phyloP scores from a whole-genome alignment of 2,329 filamentous ascomycete genomes.

The Ilyonectria robusta region DNA sequence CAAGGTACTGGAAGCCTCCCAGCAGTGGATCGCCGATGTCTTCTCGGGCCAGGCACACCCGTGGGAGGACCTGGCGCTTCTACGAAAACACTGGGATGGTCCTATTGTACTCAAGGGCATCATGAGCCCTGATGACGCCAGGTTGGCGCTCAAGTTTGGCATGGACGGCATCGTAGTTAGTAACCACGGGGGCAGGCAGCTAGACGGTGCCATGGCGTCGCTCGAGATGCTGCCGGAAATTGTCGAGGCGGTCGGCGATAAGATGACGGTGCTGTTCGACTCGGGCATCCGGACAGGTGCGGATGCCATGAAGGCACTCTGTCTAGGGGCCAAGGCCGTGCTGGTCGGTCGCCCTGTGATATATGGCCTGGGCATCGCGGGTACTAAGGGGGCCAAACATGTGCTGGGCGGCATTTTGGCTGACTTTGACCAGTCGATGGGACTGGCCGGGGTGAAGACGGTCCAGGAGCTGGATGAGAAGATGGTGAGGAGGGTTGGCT shows the following conservation, averaged over 20 bases:
- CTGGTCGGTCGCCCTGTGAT: slow-evolving; percentile 60
- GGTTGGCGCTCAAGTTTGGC: slow-evolving; percentile 54
- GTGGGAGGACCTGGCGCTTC: slow-evolving; percentile 73
- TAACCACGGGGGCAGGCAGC: slow-evolving; percentile 60
- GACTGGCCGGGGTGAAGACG: not conserved
- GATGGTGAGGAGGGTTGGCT: not conserved
- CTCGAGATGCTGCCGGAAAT: slow-evolving; percentile 67
- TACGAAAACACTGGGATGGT: slow-evolving; percentile 73
- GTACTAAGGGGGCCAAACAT: slow-evolving; percentile 68
- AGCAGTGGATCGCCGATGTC: slow-evolving; percentile 44
- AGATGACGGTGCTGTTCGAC: slow-evolving; percentile 69
- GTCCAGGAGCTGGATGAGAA: not conserved
- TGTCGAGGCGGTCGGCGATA: slow-evolving; percentile 69
- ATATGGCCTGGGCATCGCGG: slow-evolving; percentile 54
- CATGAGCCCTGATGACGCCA: slow-evolving; percentile 57
- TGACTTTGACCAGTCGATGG: slow-evolving; percentile 55
- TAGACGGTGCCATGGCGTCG: slow-evolving; percentile 59
- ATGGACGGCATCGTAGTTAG: slow-evolving; percentile 58
- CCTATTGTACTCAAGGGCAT: slow-evolving; percentile 60
- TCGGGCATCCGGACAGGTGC: slow-evolving; percentile 58
- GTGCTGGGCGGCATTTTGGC: slow-evolving; percentile 59
- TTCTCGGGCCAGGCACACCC: slow-evolving; percentile 62
- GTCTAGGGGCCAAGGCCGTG: slow-evolving; percentile 58
- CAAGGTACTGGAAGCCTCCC: slow-evolving; percentile 36
- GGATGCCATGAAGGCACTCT: slow-evolving; percentile 58